phyloP scores from a whole-genome alignment of 2,329 filamentous ascomycete genomes.

The Botrytis fragariae region DNA sequence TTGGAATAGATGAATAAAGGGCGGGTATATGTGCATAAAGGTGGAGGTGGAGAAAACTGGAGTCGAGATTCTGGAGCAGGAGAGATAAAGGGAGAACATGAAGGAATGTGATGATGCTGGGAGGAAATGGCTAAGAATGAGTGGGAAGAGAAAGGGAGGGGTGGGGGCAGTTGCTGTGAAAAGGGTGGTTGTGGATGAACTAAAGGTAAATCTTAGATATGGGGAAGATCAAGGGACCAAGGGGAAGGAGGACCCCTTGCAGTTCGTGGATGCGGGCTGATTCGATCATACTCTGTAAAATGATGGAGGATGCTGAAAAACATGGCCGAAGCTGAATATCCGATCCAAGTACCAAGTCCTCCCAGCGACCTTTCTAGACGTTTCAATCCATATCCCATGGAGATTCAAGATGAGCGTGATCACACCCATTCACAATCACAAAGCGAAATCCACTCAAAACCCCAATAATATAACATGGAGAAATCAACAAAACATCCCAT shows the following conservation, averaged over 20 bases:
- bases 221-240: background rate
- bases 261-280: background rate
- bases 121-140: background rate
- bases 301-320: background rate
- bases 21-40: background rate
- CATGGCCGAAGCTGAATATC: background rate
- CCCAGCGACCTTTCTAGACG: background rate
- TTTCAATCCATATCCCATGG: background rate
- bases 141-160: background rate
- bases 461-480: background rate
- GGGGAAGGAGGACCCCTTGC: background rate
- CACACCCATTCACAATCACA: slow-evolving; percentile 1
- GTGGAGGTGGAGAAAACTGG: background rate
- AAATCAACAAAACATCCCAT: slow-evolving; percentile 20
- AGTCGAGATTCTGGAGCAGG: background rate
- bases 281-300: background rate
- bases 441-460: background rate
- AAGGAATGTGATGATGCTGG: background rate
- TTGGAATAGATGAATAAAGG: background rate
- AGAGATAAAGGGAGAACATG: background rate
- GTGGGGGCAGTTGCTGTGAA: background rate
- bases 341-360: background rate
- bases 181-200: background rate
- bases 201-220: background rate
- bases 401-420: background rate